A percentile compares a stretch with the other conserved stretches of the same genome.
Evolutionary conservation across 31 red algal species (phyloP).

Genomic region (Porphyra umbilicalis): DNA sequence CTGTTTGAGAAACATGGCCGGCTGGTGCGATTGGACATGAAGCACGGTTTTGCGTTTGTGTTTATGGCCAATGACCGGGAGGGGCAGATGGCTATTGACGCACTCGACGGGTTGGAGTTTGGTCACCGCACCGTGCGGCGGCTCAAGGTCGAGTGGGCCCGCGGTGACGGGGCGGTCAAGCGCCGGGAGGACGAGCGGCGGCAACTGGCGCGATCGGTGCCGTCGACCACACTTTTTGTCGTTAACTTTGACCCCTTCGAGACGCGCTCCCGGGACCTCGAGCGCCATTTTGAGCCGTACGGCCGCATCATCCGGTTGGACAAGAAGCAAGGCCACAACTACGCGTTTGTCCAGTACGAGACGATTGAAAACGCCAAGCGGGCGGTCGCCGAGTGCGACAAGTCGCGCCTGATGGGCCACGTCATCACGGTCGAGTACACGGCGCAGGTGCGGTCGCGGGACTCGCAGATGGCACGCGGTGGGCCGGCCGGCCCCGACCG

Average conservation of each 20-base stretch:
- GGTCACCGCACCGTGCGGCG: conserved; percentile 8
- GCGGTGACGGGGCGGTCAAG: conserved; percentile 53
- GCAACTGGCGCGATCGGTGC: background rate
- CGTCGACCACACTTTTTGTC: conserved; percentile 54
- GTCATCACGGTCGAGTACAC: conserved; percentile 49
- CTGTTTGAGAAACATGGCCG: conserved; percentile 41
- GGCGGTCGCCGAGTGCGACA: conserved; percentile 27
- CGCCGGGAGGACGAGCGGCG: conserved; percentile 53
- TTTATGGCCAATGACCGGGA: conserved; percentile 23
- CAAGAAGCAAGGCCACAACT: conserved; percentile 26
- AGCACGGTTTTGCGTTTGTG: conserved; percentile 55
- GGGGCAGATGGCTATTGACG: conserved; percentile 18
- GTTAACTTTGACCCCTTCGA: conserved; percentile 57
- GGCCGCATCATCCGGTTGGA: conserved; percentile 52
- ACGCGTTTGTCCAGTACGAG: conserved; percentile 65
- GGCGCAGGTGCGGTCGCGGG: background rate
- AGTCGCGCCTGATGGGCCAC: conserved; percentile 12
- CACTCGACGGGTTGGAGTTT: conserved; percentile 23
- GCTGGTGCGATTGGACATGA: conserved; percentile 39
- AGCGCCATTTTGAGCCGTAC: conserved; percentile 19
- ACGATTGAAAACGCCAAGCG: conserved; percentile 25
- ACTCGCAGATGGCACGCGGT: background rate
- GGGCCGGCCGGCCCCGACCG: background rate
- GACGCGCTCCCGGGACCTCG: conserved; percentile 19
- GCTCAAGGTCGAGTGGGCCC: conserved; percentile 52